Evolutionary conservation across 495 filamentous ascomycete species (phyloP).

Genomic region (Podospora sp.): DNA sequence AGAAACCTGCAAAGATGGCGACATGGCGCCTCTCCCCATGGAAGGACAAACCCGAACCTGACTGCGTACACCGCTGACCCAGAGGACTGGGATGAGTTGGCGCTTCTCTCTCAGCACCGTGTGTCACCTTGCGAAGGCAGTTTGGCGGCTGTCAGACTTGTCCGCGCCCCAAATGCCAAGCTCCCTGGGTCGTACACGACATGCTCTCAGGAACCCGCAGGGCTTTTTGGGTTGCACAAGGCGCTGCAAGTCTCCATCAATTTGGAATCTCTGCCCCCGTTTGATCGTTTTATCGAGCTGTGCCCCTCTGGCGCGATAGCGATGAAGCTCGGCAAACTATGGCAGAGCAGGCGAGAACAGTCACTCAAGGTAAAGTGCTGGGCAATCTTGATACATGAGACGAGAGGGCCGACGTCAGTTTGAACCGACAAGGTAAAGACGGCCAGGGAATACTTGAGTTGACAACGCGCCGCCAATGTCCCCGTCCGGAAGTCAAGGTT

Average conservation of each 20-base stretch:
- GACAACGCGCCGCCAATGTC: too few relatives aligned
- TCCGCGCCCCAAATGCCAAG: not conserved
- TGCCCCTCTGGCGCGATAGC: constrained; percentile 8
- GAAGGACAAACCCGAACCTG: not conserved
- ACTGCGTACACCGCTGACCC: not conserved
- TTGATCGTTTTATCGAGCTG: constrained; percentile 5
- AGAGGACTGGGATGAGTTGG: not conserved
- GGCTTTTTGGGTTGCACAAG: constrained; percentile 12
- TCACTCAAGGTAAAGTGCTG: not conserved
- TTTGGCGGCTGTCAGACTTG: not conserved
- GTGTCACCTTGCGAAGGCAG: not conserved
- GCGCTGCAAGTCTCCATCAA: not conserved
- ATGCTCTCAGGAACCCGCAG: not conserved
- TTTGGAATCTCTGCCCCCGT: constrained; percentile 10
- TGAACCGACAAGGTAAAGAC: too few relatives aligned
- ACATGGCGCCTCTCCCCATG: not conserved
- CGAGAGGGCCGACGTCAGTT: too few relatives aligned
- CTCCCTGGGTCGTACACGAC: not conserved
- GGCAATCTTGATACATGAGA: too few relatives aligned
- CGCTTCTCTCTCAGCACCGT: not conserved
- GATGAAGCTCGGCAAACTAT: not conserved
- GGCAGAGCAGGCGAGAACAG: not conserved
- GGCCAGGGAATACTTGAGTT: too few relatives aligned
- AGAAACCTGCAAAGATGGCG: not conserved
- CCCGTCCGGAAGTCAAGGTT: too few relatives aligned